A percentile compares a stretch with the other conserved stretches of the same genome.
Conservation (phyloP, 495 filamentous ascomycete species). For the Cenococcum geophilum region DNA sequence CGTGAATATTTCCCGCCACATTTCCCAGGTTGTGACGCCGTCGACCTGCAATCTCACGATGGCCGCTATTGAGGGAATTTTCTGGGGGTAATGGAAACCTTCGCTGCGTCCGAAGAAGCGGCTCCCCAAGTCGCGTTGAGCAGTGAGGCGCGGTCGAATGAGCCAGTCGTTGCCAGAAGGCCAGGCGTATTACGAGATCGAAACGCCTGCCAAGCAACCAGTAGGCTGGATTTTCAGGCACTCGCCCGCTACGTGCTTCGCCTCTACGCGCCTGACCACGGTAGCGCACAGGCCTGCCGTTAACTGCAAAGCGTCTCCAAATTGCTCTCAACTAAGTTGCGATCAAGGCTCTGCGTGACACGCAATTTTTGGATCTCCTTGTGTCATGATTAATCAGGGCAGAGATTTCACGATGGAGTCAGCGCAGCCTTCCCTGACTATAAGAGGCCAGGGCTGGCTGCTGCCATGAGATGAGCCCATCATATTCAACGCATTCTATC, state of each 20-base stretch:
- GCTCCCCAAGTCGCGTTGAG: not conserved
- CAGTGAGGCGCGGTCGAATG: not conserved
- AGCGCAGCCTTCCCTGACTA: constrained; percentile 3
- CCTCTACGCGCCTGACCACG: not conserved
- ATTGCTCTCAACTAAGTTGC: not conserved
- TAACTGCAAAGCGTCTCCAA: constrained; percentile 33
- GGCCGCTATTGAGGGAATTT: not conserved
- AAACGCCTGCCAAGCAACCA: not conserved
- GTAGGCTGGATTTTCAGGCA: no score
- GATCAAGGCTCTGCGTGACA: not conserved
- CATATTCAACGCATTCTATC: not conserved
- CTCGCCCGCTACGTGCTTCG: not conserved
- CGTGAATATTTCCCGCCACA: no score
- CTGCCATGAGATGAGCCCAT: no score
- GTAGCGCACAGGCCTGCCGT: constrained; percentile 14
- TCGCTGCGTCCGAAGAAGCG: no score
- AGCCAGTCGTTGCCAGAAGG: not conserved
- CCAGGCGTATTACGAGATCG: not conserved
- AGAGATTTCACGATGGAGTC: constrained; percentile 8
- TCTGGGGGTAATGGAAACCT: constrained; percentile 1
- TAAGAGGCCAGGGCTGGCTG: constrained; percentile 10
- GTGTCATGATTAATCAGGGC: constrained; percentile 5
- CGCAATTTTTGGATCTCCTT: constrained; percentile 19
- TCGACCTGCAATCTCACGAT: not conserved
- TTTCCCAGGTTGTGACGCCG: not conserved